Conservation (phyloP, 257 asterid genomes). For the Apocynum venetum region DNA sequence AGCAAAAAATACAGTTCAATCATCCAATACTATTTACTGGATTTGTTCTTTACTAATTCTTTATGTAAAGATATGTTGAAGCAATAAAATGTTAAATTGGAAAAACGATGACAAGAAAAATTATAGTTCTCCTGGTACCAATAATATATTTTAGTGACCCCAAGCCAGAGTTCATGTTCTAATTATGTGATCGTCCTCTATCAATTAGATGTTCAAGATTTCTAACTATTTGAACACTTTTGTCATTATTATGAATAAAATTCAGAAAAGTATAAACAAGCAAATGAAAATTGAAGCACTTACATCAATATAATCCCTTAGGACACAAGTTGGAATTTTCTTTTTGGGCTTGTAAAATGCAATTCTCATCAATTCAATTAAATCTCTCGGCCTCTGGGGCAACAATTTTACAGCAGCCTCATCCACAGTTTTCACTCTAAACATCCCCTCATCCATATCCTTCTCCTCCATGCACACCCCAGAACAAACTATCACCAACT, state of each 20-base stretch:
- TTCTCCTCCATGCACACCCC: constrained; percentile 75
- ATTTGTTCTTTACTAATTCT: no score
- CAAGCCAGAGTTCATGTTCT: background rate
- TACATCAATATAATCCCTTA: constrained; percentile 66
- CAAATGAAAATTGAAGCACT: constrained; percentile 19
- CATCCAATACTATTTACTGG: background rate
- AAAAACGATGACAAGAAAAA: background rate
- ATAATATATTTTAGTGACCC: background rate
- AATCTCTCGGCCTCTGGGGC: constrained; percentile 60
- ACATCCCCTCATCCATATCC: constrained; percentile 77
- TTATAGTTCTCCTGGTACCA: background rate
- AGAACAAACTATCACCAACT: constrained; percentile 60
- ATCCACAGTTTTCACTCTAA: constrained; percentile 61
- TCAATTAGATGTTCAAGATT: background rate
- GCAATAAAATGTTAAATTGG: background rate
- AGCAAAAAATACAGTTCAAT: background rate
- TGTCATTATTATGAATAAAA: background rate
- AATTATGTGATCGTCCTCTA: background rate
- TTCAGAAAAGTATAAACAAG: background rate
- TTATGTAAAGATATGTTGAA: no score
- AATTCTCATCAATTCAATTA: constrained; percentile 51
- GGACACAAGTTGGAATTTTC: constrained; percentile 70
- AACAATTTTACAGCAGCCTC: constrained; percentile 60
- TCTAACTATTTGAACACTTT: background rate
- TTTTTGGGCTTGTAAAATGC: constrained; percentile 60